These are phyloP conservation scores for Lactarius indigo DNA, from an alignment of 768 basidiomycete genomes.

Conservation along the genomic window DNA sequence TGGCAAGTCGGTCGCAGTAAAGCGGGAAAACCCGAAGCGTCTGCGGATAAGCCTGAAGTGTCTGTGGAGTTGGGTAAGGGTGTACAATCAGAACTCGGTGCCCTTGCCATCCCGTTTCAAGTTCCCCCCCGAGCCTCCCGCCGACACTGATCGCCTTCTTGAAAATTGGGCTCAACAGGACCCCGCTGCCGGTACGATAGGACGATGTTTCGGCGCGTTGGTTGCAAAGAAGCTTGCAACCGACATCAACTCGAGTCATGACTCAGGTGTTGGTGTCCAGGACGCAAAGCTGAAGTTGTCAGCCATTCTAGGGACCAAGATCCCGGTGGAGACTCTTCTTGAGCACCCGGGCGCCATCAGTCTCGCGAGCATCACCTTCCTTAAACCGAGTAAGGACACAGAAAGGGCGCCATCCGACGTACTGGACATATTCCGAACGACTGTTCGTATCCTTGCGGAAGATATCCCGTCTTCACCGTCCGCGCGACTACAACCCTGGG, in stretches of 20 bases:
- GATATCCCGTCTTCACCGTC: background rate
- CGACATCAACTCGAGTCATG: background rate
- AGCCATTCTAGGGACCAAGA: background rate
- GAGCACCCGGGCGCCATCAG: background rate
- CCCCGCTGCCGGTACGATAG: background rate
- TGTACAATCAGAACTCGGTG: background rate
- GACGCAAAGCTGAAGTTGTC: background rate
- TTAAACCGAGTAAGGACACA: background rate
- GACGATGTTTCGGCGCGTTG: background rate
- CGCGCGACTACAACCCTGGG: too few relatives aligned
- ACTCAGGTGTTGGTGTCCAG: background rate
- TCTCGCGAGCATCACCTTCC: background rate
- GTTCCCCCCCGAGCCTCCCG: too few relatives aligned
- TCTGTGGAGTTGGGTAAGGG: slow-evolving; percentile 8
- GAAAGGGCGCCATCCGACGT: background rate
- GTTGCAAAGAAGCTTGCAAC: background rate
- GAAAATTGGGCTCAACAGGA: background rate
- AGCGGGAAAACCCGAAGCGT: background rate
- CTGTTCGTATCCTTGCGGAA: background rate
- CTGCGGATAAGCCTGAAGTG: slow-evolving; percentile 3
- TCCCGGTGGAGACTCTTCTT: background rate
- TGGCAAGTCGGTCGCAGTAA: too few relatives aligned
- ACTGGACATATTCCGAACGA: background rate
- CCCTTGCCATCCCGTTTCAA: too few relatives aligned
- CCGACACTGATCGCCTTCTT: background rate